Base-by-base conservation (phyloP, 176 grass and related monocot genomes). In the Guadua angustifolia region DNA sequence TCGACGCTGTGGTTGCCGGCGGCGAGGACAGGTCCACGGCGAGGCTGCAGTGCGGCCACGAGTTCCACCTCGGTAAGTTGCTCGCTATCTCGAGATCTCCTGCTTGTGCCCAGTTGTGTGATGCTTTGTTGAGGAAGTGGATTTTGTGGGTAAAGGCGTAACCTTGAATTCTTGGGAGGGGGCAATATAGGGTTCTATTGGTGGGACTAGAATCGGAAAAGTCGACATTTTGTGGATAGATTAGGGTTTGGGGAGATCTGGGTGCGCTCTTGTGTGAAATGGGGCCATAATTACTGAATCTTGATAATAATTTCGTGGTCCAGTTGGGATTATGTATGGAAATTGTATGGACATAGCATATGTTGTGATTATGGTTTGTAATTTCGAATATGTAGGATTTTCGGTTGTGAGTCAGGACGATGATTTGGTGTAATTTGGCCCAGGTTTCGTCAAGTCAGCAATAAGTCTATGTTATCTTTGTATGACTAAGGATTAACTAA, bases 31-130 rank as follows among this genome's bases (percentile, higher is more conserved):
- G 91, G 67, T 91, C 94, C 15, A 97, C 91, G 35, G 91, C 91
- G 50, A 78, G 61, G 82, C 83, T 97, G 55, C 78, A 90, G 90
- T 97, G 94, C 73, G 94, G 94, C 1, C 94, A 97, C 67, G 84
- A 93, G 85, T 97, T 97, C 64, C 94, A 93, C 79, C 89, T 97
- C 59, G 94, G 91, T 97, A 18, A 77, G 89, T 77, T 63, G 52
- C 71, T 76, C 40, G 38, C 74, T 78, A 1, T 57, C 56, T 83
- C 70, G 7, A 38, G 68, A 88, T 84, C 18, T 66, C 25, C 32
- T 7, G 45, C 53, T 53, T 7, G 46, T 83, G 78, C 66, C n/a
- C 26, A 18, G 38, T 57, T 62, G n/a, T 26, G 32, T 22, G 11
- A 17, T 26, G 21, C n/a, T 18, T 55, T 58, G 10, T 53, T 55